Evolutionary conservation across 2,329 filamentous ascomycete species (phyloP), one percentile per base, ranked within the genome.

Genomic region (Rhynchosporium agropyri): DNA sequence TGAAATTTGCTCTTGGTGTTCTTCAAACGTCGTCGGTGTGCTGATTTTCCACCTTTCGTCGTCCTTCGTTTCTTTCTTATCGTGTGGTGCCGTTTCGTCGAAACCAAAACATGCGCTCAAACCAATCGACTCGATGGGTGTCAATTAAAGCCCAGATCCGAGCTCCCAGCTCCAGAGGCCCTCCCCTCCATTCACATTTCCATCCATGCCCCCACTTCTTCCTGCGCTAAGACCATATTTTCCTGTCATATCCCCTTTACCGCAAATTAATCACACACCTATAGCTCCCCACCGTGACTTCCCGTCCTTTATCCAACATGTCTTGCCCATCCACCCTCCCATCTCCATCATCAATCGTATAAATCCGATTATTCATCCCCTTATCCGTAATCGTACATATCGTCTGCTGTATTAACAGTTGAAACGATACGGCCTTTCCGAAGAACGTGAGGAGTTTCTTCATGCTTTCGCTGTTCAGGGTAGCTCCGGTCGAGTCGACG

Each of bases 371-470:
- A 4, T 9, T 36, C 33, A 6, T 36, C 33, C 6, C 33, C n/a
- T 56, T 62, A 43, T 60, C 60, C 29, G 63, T 65, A n/a, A 65
- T 38, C 10, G 60, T 60, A 60, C 63, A 65, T 42, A 62, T 49
- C 29, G 63, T 62, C 33, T 58, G 40, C 36, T 59, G 46, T 0
- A 65, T 29, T 8, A 65, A 38, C 0, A 62, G 29, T 12, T 60
- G 33, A 2, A 60, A 20, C 10, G 33, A 13, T 1, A 65, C 63
- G 8, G 60, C 36, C 28, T 62, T 31, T 3, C 63, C 63, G 28
- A 65, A 65, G 56, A 62, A 62, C 31, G 55, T 50, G 33, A 65
- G 60, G 9, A 65, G 56, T 53, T 50, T 38, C 45, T 60, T 59
- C 13, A 38, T 53, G 51, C 56, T 60, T 4, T 58, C 57, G 29